Evolutionary conservation across 1,284 basidiomycete species (phyloP).

Genomic region (Cryptococcus sp.): DNA sequence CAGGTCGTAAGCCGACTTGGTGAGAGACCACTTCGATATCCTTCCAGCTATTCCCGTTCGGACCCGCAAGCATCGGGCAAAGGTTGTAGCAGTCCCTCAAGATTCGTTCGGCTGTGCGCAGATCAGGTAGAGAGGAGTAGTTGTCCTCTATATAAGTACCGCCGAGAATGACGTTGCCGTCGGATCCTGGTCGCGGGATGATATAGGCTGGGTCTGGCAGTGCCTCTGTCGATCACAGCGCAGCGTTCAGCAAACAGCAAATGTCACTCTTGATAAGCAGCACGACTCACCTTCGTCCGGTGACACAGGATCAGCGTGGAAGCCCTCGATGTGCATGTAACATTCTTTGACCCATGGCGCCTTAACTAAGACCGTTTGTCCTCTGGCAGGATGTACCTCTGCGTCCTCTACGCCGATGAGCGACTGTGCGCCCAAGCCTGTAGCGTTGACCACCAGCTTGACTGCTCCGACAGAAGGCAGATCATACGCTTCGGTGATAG

Average conservation of each 20-base stretch:
- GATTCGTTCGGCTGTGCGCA: constrained; percentile 46
- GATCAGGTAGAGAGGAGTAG: constrained; percentile 42
- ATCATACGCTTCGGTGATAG: constrained; percentile 51
- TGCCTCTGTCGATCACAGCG: constrained; percentile 4
- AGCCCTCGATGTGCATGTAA: constrained; percentile 22
- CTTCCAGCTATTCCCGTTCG: constrained; percentile 38
- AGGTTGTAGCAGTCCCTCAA: constrained; percentile 47
- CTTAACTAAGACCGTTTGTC: constrained; percentile 49
- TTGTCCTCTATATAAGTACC: constrained; percentile 43
- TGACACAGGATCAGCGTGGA: constrained; percentile 10
- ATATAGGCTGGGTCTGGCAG: constrained; percentile 41
- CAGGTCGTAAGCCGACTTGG: constrained; percentile 71
- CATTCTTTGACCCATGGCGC: constrained; percentile 38
- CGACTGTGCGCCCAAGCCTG: constrained; percentile 48
- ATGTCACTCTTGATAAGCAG: not conserved
- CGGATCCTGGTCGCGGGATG: constrained; percentile 54
- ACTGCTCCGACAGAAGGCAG: constrained; percentile 32
- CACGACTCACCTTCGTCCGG: constrained; percentile 14
- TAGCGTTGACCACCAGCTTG: constrained; percentile 55
- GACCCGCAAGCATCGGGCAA: constrained; percentile 48
- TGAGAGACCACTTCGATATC: constrained; percentile 60
- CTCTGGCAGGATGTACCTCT: constrained; percentile 46
- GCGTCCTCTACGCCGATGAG: constrained; percentile 50
- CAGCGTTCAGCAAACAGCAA: not conserved
- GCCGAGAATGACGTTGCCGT: constrained; percentile 48